Evolutionary conservation across 129 eudicot species (phyloP), one percentile per base, ranked within the genome.

Genomic region (Arctium minus): DNA sequence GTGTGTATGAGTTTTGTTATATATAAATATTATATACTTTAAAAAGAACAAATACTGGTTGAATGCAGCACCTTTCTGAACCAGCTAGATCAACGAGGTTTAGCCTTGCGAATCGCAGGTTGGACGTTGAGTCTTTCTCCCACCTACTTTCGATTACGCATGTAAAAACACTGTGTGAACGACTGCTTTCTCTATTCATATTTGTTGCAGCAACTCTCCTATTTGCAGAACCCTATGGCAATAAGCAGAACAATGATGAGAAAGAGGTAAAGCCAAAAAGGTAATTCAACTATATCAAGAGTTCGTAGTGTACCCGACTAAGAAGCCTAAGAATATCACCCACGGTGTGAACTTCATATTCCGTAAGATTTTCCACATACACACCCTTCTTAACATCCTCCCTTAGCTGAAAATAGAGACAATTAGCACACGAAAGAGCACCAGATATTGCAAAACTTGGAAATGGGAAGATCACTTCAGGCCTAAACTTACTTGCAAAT

Each of bases 21-120:
- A 60, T 60, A 60, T 17, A 53, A 53, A 53, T 15, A 53, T 53
- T 53, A 60, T 6, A 48, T 46, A 44, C 46, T 33, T 64, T 18
- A 9, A 18, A 1, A 40, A 53, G 29, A 18, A 5, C 8, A 60
- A 17, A 60, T 65, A 48, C 8, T 38, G 60, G 50, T 64, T 17
- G 33, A 68, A 72, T 29, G 56, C 29, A 37, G 71, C 82, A 96
- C 99, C 99, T 96, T 85, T 96, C 99, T 46, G 99, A 96, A 82
- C 99, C 99, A 75, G 99, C 98, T 17, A 96, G 91, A 83, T 96
- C 99, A 79, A 96, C 98, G 72, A 96, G 96, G 89, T 96, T 96
- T 77, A 96, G 85, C 88, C 98, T 87, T 2, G 99, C 92, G 82
- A 93, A 96, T 67, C 97, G 88, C 35, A 88, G 92, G 84, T 96